Evolutionary conservation across 2,329 filamentous ascomycete genomes (phyloP).

Genomic region (Ophiostoma piceae): DNA sequence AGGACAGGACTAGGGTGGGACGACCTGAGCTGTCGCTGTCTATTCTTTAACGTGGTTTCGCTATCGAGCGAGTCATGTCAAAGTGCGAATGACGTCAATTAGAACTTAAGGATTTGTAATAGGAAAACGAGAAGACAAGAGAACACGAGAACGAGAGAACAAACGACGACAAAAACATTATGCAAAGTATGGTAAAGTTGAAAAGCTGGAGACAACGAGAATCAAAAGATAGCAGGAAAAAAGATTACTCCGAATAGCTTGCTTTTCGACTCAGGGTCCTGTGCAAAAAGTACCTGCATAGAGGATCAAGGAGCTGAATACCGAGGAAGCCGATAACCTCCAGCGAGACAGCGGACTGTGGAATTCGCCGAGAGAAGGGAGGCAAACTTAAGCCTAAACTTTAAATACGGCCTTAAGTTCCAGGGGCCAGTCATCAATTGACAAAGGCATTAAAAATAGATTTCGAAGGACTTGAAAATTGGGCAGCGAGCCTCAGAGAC

Average conservation of each 20-base stretch:
- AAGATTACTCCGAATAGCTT: background rate
- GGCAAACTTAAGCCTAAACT: conserved; percentile 1
- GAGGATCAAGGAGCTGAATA: background rate
- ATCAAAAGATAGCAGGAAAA: background rate
- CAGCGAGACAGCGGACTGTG: too few relatives aligned
- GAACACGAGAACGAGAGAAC: too few relatives aligned
- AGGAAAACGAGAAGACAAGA: background rate
- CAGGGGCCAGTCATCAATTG: background rate
- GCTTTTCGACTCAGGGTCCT: background rate
- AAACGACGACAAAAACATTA: background rate
- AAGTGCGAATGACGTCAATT: background rate
- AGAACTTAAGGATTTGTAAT: too few relatives aligned
- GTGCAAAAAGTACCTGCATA: conserved; percentile 3
- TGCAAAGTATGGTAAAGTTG: background rate
- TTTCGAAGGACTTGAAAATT: background rate
- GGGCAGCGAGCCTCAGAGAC: background rate
- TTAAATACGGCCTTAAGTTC: background rate
- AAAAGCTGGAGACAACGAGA: background rate
- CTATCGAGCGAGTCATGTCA: background rate
- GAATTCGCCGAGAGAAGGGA: background rate
- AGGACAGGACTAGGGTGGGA: background rate
- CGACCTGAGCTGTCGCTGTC: background rate
- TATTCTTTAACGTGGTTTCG: background rate
- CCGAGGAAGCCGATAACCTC: background rate
- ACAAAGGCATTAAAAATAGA: background rate